phyloP scores from a whole-genome alignment of 139 green algal species.

The Tetradesmus lagerheimii region DNA sequence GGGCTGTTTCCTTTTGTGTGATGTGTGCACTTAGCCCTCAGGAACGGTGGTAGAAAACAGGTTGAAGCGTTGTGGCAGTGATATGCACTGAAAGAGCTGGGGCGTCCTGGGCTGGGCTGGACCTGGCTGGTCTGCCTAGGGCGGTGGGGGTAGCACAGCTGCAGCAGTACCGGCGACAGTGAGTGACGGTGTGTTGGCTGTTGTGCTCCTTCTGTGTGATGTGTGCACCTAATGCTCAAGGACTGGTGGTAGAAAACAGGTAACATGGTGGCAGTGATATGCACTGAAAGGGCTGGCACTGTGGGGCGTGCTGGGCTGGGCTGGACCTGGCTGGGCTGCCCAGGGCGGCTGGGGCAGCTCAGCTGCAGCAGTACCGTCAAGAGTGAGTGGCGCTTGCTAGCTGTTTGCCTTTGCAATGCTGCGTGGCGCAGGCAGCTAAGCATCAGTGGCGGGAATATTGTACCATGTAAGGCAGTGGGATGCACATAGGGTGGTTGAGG shows the following conservation, averaged over 20 bases:
- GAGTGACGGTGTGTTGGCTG: background rate
- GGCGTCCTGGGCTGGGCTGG: constrained; percentile 13
- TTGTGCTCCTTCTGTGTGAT: background rate
- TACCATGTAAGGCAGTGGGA: too few relatives aligned
- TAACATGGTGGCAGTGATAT: too few relatives aligned
- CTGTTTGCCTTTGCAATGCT: background rate
- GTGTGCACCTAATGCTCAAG: background rate
- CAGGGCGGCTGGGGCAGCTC: background rate
- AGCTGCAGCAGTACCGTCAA: background rate
- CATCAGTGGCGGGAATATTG: too few relatives aligned
- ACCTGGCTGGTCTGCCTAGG: constrained; percentile 13
- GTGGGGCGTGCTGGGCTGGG: constrained; percentile 7
- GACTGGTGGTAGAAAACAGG: background rate
- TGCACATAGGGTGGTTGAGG: too few relatives aligned
- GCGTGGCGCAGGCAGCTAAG: too few relatives aligned
- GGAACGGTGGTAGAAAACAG: background rate
- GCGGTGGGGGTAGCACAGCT: background rate
- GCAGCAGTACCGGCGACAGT: background rate
- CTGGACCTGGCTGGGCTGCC: background rate
- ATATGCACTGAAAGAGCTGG: too few relatives aligned
- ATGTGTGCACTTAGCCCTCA: background rate
- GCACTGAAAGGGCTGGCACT: too few relatives aligned
- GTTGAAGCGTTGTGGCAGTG: too few relatives aligned
- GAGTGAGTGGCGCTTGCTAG: background rate
- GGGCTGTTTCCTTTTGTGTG: background rate